Base-by-base conservation (phyloP, 257 asterid genomes). In the Penstemon barbatus region DNA sequence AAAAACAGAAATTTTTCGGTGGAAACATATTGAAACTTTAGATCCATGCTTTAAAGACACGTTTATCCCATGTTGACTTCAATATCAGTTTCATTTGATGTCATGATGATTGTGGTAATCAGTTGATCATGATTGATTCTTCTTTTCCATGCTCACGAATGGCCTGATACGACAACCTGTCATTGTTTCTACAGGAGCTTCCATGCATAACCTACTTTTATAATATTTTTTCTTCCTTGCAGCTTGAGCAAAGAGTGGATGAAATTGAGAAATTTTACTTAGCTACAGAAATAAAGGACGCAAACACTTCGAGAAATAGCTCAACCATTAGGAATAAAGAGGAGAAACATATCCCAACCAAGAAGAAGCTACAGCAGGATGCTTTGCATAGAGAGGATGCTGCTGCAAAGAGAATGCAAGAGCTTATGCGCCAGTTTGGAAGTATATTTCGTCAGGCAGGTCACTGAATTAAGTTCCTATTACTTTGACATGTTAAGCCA, bases 371-470 rank as follows among this genome's bases (percentile, higher is more conserved):
- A 71, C 96, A 88, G 43, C 89, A 78, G 82, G 99, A 93, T 77
- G 92, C 98, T 61, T 85, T 93, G 4, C 94, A 97, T 37, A 88
- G 98, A 71, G 97, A 92, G 80, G 86, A 90, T 70, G 89, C 82
- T 61, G 90, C 97, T 54, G 73, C 93, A 36, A 93, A 93, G 87
- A 86, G 98, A 82, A 93, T 93, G 97, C 95, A 90, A 75, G 99
- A 93, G 75, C 97, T 93, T 73, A 90, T 93, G 87, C 96, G 97
- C 73, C 95, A 88, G 66, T 93, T 90, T 78, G 96, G 99, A 54
- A 79, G 92, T 57, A 66, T 90, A 80, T 77, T 93, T 72, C 96
- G 95, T 40, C 94, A 93, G 98, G 97, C 79, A 88, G 46, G 81
- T 75, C 62, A 61, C 71, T 74, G 71, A 70, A 51, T 71, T 66